Evolutionary conservation across 2,329 filamentous ascomycete species (phyloP).

Genomic region (Arachnomyces sp.): DNA sequence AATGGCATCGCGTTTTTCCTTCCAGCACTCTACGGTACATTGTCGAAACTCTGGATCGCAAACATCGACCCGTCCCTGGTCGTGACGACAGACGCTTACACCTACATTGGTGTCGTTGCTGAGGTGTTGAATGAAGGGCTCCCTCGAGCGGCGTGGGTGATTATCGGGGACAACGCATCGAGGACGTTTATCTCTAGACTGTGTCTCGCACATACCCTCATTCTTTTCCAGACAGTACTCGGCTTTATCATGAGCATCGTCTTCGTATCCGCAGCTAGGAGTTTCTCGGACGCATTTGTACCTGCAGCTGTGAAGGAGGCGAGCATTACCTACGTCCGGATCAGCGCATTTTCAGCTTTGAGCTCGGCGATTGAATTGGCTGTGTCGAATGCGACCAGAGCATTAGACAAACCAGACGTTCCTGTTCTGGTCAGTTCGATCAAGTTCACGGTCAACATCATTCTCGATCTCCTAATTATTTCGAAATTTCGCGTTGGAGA

Average conservation of each 20-base stretch:
- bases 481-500: conserved; percentile 55
- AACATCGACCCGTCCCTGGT: conserved; percentile 56
- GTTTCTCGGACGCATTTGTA: conserved; percentile 55
- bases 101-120: conserved; percentile 58
- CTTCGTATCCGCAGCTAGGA: conserved; percentile 47
- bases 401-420: conserved; percentile 61
- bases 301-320: conserved; percentile 48
- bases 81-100: conserved; percentile 58
- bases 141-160: conserved; percentile 57
- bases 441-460: conserved; percentile 59
- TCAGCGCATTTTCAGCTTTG: conserved; percentile 55
- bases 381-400: conserved; percentile 52
- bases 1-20: conserved; percentile 56
- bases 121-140: conserved; percentile 67
- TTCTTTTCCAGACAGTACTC: conserved; percentile 46
- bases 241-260: conserved; percentile 53
- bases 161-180: conserved; percentile 57
- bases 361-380: conserved; percentile 56
- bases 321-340: conserved; percentile 57
- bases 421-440: conserved; percentile 56
- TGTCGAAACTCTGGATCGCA: conserved; percentile 64
- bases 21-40: conserved; percentile 58
- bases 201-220: conserved; percentile 52
- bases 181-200: conserved; percentile 46
- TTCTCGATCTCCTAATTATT: conserved; percentile 58